Percentiles rank a stretch among this genome's conserved stretches.
phyloP scores from a whole-genome alignment of 805 yeast species.

The Barnettozyma pratensis region DNA sequence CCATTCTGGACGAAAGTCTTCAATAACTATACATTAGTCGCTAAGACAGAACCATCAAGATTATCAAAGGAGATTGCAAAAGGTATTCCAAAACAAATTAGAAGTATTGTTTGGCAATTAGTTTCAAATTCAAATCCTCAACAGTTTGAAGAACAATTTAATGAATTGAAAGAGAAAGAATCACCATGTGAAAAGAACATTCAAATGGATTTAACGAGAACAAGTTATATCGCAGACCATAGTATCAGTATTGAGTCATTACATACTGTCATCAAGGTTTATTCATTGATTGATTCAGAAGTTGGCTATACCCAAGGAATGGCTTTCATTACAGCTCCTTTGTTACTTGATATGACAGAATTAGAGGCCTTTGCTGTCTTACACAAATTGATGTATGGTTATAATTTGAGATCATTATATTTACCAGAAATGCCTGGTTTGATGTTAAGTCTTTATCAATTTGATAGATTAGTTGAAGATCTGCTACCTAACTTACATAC shows the following conservation, averaged over 20 bases:
- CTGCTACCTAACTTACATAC: constrained; percentile 62
- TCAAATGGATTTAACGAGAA: constrained; percentile 76
- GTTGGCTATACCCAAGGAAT: constrained; percentile 98
- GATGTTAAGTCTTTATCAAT: constrained; percentile 79
- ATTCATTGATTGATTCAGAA: constrained; percentile 80
- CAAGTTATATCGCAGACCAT: constrained; percentile 62
- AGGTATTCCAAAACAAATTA: constrained; percentile 80
- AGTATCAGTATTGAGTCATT: constrained; percentile 59
- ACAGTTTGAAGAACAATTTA: constrained; percentile 30
- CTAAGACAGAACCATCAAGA: constrained; percentile 52
- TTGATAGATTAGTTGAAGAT: constrained; percentile 82
- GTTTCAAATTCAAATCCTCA: constrained; percentile 70
- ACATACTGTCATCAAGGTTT: constrained; percentile 73
- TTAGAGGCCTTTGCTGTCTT: constrained; percentile 81
- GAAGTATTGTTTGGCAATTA: constrained; percentile 93
- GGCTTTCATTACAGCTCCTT: constrained; percentile 88
- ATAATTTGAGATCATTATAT: constrained; percentile 72
- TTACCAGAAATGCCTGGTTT: constrained; percentile 93
- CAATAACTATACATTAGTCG: constrained; percentile 66
- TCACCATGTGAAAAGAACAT: constrained; percentile 72
- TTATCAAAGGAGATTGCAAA: constrained; percentile 56
- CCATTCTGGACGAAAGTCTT: constrained; percentile 85
- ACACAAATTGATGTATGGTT: constrained; percentile 77
- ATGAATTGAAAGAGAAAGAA: constrained; percentile 42
- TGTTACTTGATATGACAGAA: constrained; percentile 75